phyloP scores from a whole-genome alignment of 2,329 filamentous ascomycete genomes.

The Cordyceps tenuipes region DNA sequence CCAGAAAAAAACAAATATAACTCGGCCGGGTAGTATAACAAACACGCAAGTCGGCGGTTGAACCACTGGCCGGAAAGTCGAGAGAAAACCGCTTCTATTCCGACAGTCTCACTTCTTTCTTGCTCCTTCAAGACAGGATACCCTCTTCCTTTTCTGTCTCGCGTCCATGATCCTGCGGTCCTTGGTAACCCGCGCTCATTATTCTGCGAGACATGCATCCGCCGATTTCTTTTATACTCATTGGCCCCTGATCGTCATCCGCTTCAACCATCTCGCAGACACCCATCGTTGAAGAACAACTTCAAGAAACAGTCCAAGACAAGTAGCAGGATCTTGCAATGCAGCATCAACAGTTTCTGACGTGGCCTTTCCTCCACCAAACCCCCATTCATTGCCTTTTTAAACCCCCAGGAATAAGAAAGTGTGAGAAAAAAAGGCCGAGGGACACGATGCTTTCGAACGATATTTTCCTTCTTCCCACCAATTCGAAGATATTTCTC shows the following conservation, averaged over 20 bases:
- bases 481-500: neutral
- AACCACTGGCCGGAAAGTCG: neutral
- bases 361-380: neutral
- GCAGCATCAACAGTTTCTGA: neutral
- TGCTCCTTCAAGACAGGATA: neutral
- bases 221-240: neutral
- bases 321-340: neutral
- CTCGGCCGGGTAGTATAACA: neutral
- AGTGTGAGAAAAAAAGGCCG: neutral
- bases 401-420: neutral
- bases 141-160: neutral
- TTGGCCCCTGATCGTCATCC: neutral
- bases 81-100: neutral
- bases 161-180: neutral
- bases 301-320: neutral
- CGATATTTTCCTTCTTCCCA: neutral
- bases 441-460: neutral
- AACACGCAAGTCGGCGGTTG: neutral
- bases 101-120: neutral
- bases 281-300: neutral
- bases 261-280: neutral
- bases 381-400: neutral
- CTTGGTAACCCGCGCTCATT: neutral
- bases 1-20: conserved; percentile 3
- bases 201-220: neutral